Conservation (phyloP, 345 rosid species). For the Viola odorata region DNA sequence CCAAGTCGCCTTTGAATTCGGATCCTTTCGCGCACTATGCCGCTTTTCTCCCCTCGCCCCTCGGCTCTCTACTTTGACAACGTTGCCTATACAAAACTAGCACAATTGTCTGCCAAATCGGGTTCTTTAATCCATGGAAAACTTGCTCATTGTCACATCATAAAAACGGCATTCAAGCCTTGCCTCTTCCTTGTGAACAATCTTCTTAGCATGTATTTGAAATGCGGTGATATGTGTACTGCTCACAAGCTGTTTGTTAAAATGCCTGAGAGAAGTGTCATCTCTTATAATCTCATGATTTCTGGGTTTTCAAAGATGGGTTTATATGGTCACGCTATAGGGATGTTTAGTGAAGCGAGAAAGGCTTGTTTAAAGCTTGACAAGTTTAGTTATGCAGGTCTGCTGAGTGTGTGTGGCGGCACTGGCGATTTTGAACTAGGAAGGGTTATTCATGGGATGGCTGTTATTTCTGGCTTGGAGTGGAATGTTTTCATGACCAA, state of each 20-base stretch:
- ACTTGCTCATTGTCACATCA: slow-evolving; percentile 39
- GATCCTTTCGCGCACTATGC: too few species aligned
- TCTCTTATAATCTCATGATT: slow-evolving; percentile 44
- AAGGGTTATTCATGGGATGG: slow-evolving; percentile 37
- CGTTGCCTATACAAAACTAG: slow-evolving; percentile 27
- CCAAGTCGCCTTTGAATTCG: too few species aligned
- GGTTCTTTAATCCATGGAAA: slow-evolving; percentile 31
- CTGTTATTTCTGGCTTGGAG: slow-evolving; percentile 31
- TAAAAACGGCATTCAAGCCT: slow-evolving; percentile 35
- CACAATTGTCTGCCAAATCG: slow-evolving; percentile 33
- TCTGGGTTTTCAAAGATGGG: slow-evolving; percentile 41
- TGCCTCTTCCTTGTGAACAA: slow-evolving; percentile 35
- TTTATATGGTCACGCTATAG: slow-evolving; percentile 21
- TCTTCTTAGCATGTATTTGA: slow-evolving; percentile 32
- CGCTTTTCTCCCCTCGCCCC: neutral
- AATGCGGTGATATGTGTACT: slow-evolving; percentile 22
- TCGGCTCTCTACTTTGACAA: slow-evolving; percentile 21
- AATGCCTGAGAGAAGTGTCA: slow-evolving; percentile 39
- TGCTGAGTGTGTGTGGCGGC: slow-evolving; percentile 34
- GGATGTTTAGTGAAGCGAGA: slow-evolving; percentile 32
- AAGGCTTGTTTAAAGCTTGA: slow-evolving; percentile 35
- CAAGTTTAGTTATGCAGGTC: slow-evolving; percentile 45
- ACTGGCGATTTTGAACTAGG: slow-evolving; percentile 36
- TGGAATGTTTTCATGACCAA: slow-evolving; percentile 25
- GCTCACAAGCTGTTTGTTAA: slow-evolving; percentile 41